phyloP scores from a whole-genome alignment of 2,329 filamentous ascomycete species.

The Hypoxylon rubiginosum region DNA sequence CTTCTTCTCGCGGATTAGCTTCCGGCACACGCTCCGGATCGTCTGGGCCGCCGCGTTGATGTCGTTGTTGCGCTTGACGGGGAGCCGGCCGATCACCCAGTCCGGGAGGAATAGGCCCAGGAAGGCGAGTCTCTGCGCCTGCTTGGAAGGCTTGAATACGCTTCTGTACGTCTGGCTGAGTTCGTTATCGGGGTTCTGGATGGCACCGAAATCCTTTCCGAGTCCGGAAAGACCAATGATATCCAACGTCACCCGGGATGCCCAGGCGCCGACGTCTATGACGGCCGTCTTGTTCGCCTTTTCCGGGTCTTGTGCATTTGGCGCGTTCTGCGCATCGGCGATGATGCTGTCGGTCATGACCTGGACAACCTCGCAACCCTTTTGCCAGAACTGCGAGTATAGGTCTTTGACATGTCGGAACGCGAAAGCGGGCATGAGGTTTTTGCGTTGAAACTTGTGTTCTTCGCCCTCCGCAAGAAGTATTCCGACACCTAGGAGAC shows the following conservation, averaged over 20 bases:
- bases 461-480: slow-evolving; percentile 91
- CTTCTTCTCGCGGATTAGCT: slow-evolving; percentile 79
- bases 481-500: slow-evolving; percentile 77
- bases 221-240: slow-evolving; percentile 81
- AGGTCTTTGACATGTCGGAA: slow-evolving; percentile 88
- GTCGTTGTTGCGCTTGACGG: slow-evolving; percentile 78
- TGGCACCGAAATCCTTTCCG: slow-evolving; percentile 77
- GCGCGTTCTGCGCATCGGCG: slow-evolving; percentile 50
- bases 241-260: slow-evolving; percentile 77
- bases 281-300: slow-evolving; percentile 57
- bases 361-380: slow-evolving; percentile 75
- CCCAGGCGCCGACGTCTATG: slow-evolving; percentile 73
- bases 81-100: slow-evolving; percentile 73
- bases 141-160: slow-evolving; percentile 66
- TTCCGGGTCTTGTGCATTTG: slow-evolving; percentile 43
- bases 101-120: slow-evolving; percentile 73
- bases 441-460: slow-evolving; percentile 84
- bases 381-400: slow-evolving; percentile 87
- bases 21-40: slow-evolving; percentile 75
- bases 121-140: slow-evolving; percentile 69
- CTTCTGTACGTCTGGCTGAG: slow-evolving; percentile 70
- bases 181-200: slow-evolving; percentile 70
- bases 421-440: slow-evolving; percentile 85
- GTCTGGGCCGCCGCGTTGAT: slow-evolving; percentile 67
- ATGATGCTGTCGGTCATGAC: slow-evolving; percentile 69